phyloP scores from a whole-genome alignment of 139 green algal genomes.

The Diplosphaera chodatii region DNA sequence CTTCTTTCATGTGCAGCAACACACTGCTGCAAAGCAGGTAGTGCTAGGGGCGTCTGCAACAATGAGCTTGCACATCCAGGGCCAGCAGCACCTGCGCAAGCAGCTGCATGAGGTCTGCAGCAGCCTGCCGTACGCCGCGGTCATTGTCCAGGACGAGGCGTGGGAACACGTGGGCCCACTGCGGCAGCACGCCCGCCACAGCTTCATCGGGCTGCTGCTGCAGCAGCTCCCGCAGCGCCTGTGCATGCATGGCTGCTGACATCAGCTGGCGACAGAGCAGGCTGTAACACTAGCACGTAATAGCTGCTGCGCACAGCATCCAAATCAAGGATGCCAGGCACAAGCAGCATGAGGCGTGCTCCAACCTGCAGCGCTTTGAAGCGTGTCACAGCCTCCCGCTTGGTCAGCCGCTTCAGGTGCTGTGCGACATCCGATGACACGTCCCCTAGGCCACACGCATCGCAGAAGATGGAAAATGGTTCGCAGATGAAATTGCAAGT shows the following conservation, averaged over 20 bases:
- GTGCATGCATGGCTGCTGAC: background rate
- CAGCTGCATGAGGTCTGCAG: slow-evolving; percentile 28
- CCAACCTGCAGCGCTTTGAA: slow-evolving; percentile 74
- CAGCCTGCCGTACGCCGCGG: slow-evolving; percentile 46
- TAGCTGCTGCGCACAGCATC: too few relatives aligned
- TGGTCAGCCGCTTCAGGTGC: slow-evolving; percentile 67
- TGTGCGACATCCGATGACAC: slow-evolving; percentile 62
- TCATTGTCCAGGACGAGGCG: slow-evolving; percentile 59
- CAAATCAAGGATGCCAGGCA: too few relatives aligned
- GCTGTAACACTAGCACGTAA: too few relatives aligned
- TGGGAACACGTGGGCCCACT: slow-evolving; percentile 66
- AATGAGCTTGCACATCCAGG: too few relatives aligned
- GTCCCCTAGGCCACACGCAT: slow-evolving; percentile 18
- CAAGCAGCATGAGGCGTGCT: background rate
- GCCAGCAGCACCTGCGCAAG: slow-evolving; percentile 26
- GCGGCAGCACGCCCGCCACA: slow-evolving; percentile 37
- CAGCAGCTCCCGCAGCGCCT: slow-evolving; percentile 41
- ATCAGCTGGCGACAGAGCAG: too few relatives aligned
- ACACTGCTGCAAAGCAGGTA: too few relatives aligned
- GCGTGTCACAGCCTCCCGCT: slow-evolving; percentile 73
- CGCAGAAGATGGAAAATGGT: too few relatives aligned
- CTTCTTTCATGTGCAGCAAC: too few relatives aligned
- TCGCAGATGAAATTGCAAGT: too few relatives aligned
- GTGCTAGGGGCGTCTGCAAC: too few relatives aligned
- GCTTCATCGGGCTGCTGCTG: slow-evolving; percentile 11